phyloP scores from a whole-genome alignment of 2,329 filamentous ascomycete species.

The Aureobasidium sp. region DNA sequence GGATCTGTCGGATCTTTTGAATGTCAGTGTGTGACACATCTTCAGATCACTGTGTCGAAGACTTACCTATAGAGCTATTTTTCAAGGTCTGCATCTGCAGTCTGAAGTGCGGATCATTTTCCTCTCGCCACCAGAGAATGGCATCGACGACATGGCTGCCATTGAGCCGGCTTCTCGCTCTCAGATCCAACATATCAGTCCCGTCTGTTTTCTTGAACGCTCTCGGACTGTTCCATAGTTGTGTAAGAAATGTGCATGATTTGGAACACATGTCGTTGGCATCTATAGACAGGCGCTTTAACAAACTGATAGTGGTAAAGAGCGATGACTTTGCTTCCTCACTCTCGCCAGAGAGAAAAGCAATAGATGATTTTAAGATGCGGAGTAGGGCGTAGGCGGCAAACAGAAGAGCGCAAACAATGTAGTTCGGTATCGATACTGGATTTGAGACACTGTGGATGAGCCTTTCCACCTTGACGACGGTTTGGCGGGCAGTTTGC shows the following conservation, averaged over 20 bases:
- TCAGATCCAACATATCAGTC: background rate
- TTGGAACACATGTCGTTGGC: background rate
- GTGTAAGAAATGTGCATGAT: background rate
- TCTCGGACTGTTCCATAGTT: background rate
- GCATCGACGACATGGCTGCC: background rate
- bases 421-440: background rate
- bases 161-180: background rate
- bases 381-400: background rate
- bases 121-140: constrained; percentile 1
- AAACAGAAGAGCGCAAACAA: background rate
- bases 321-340: background rate
- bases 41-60: background rate
- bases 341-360: background rate
- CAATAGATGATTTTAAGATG: background rate
- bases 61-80: background rate
- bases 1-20: background rate
- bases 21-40: background rate
- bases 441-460: background rate
- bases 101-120: constrained; percentile 1
- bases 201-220: constrained; percentile 7
- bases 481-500: background rate
- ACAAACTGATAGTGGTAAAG: background rate
- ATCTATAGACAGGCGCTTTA: background rate
- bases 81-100: background rate
- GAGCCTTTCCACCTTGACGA: background rate